Evolutionary conservation across 352 stramenopile species (phyloP), one percentile per base, ranked within the genome.

Genomic region (Globisporangium okanoganense): DNA sequence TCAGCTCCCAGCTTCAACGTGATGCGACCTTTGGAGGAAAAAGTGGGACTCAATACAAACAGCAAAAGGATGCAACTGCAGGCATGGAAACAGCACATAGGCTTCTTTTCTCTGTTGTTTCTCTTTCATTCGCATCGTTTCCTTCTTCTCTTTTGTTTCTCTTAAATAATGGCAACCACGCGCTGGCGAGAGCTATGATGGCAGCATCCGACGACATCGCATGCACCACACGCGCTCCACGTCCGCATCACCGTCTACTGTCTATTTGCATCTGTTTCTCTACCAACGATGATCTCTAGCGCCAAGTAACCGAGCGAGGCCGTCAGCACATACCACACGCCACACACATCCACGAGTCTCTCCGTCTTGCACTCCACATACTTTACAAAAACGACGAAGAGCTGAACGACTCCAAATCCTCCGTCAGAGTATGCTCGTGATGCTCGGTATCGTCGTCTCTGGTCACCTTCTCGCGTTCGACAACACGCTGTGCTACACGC

Each of bases 351-450:
- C 16, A 43, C 54, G 20, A 52, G n/a, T 10, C 24, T 51, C 54
- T 43, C 40, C 36, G 40, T 20, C 40, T 52, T 52, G 40, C 54
- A 38, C 54, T 41, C 40, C 27, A 27, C 18, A 52, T 60, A 60
- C 27, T 48, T 81, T 79, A 93, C 76, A 94, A 83, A 83, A 94
- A 95, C 48, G 84, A 92, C 54, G 86, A 93, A 45, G 86, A 92
- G 69, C 84, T 93, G 71, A 95, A 95, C 50, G 79, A 78, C 72
- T 91, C 82, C 62, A 95, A 62, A 64, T 95, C 86, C 48, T 93
- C 79, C 25, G 71, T 90, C 60, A 92, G 62, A 24, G 75, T 88
- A 60, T 82, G 71, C 33, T 94, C 82, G 65, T 92, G 80, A 29
- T 82, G 71, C 51, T 90, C 79, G 7, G 79, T 62, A 54, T 88